Evolutionary conservation across 768 basidiomycete genomes (phyloP), one percentile per base, ranked within the genome.

Genomic region (Suillus clintonianus): DNA sequence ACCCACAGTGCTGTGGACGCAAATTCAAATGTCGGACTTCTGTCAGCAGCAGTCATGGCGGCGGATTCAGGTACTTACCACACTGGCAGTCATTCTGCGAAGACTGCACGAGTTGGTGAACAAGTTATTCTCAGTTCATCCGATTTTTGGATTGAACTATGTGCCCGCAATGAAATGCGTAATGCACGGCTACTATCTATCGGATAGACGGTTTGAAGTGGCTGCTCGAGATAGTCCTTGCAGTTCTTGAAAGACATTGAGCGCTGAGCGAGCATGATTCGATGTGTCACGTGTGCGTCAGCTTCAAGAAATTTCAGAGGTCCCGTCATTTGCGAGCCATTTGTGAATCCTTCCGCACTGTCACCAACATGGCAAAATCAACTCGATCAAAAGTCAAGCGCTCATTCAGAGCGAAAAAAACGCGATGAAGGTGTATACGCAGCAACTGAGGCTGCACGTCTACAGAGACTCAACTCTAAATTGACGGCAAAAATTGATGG

Each of bases 361-460:
- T 42, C 34, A 58, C 17, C 24, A 30, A 67, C 34, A 93, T 95
- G 92, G 92, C 90, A 48, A 95, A 95, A 81, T 93, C 91, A 50
- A 83, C 86, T 45, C 82, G 93, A 71, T 92, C 91, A 8, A 95
- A 95, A 78, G 82, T 85, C 55, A 95, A 94, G 73, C 89, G 93
- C 36, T 78, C 84, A 15, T 91, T 86, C 76, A 89, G 92, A 68
- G 81, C 87, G 15, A 89, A 90, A 69, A 69, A 94, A 94, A 76
- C 87, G 92, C 64, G 84, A 88, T 71, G 75, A 78, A 50, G 89
- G 91, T 60, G 83, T 90, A 60, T 94, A 91, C 70, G 92, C 92
- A 54, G 92, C 83, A 2, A 81, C 85, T 10, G 89, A 91, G 65
- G 91, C 92, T 22, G 92, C 89, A 45, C 88, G 93, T 43, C 79